Conservation (phyloP, 179 eudicot species). For the Heliamphora pulchella region DNA sequence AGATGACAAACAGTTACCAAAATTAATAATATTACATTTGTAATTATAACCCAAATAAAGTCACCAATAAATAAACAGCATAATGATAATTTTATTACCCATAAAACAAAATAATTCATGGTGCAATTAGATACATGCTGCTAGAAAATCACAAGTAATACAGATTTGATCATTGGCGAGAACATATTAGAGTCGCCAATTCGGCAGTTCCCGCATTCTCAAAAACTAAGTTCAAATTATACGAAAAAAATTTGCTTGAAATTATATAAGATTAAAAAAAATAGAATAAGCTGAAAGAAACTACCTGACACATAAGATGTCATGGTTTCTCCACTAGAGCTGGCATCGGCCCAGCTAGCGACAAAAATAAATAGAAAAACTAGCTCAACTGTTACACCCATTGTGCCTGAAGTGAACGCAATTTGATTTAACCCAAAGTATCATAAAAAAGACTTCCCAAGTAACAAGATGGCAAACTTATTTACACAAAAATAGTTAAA, state of each 20-base stretch:
- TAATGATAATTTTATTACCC: no score
- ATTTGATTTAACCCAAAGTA: constrained; percentile 6
- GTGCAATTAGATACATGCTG: no score
- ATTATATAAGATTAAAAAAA: no score
- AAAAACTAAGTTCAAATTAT: no score
- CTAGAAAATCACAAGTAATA: background rate
- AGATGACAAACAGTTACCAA: no score
- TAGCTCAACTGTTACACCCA: constrained; percentile 47
- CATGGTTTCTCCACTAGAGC: constrained; percentile 23
- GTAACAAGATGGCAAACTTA: background rate
- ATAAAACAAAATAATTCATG: no score
- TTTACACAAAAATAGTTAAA: background rate
- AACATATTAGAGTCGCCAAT: background rate
- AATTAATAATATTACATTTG: no score
- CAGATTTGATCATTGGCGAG: background rate
- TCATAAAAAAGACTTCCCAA: background rate
- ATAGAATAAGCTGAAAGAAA: background rate
- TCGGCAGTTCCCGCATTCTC: no score
- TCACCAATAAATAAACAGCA: no score
- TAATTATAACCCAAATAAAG: no score
- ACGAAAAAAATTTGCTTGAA: background rate
- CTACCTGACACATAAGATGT: constrained; percentile 37
- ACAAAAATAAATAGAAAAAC: constrained; percentile 41
- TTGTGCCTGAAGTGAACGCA: constrained; percentile 36
- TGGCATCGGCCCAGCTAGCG: constrained; percentile 49